phyloP scores from a whole-genome alignment of 768 basidiomycete species.

The Boletus rubescentipes region DNA sequence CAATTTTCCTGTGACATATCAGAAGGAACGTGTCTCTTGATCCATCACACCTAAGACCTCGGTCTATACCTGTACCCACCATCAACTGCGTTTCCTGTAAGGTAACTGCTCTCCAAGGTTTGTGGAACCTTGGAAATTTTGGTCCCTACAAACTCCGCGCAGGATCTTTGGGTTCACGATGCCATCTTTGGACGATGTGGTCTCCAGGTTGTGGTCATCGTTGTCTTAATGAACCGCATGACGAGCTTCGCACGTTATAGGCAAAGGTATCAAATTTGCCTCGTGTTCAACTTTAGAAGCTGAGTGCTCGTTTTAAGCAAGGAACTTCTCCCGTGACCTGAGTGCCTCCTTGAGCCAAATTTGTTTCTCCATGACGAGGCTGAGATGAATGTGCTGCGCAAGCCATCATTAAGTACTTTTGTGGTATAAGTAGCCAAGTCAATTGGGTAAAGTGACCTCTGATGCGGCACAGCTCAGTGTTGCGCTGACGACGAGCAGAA shows the following conservation, averaged over 20 bases:
- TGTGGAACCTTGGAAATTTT: slow-evolving; percentile 9
- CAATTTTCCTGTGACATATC: slow-evolving; percentile 1
- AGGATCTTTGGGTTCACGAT: slow-evolving; percentile 5
- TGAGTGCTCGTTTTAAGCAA: slow-evolving; percentile 6
- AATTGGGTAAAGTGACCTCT: not conserved
- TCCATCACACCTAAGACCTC: slow-evolving; percentile 25
- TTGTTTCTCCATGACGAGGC: slow-evolving; percentile 1
- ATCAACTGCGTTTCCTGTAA: slow-evolving; percentile 12
- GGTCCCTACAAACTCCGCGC: slow-evolving; percentile 22
- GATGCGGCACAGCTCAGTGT: slow-evolving; percentile 3
- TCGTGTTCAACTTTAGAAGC: slow-evolving; percentile 16
- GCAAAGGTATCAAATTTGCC: slow-evolving; percentile 6
- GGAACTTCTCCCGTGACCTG: slow-evolving; percentile 1
- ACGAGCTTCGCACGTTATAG: slow-evolving; percentile 8
- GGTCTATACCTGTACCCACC: slow-evolving; percentile 22
- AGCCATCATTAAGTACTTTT: not conserved
- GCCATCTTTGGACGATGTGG: slow-evolving; percentile 11
- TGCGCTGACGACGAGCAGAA: slow-evolving; percentile 8
- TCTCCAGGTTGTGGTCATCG: slow-evolving; percentile 10
- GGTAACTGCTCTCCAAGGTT: slow-evolving; percentile 10
- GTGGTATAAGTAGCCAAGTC: not conserved
- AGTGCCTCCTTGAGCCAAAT: not conserved
- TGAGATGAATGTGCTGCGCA: not conserved
- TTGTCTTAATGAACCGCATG: slow-evolving; percentile 16
- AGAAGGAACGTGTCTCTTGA: slow-evolving; percentile 1